Evolutionary conservation across 2,329 filamentous ascomycete genomes (phyloP).

Genomic region (Botrytis medusae): DNA sequence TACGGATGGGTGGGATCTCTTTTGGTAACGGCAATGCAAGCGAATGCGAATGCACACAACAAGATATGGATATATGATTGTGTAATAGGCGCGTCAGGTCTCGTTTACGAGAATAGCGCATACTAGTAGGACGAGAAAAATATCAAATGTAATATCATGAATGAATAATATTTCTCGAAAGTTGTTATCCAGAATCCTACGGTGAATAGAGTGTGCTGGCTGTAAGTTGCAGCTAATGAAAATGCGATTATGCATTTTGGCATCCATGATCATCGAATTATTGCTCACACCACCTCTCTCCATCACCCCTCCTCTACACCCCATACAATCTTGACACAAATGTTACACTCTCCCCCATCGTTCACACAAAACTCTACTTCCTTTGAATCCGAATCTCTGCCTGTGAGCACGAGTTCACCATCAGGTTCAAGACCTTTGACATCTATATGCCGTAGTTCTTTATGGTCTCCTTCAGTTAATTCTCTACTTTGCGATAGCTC

Average conservation of each 20-base stretch:
- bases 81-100: constrained; percentile 10
- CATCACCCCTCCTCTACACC: background rate
- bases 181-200: background rate
- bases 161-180: constrained; percentile 14
- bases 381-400: background rate
- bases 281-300: background rate
- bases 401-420: background rate
- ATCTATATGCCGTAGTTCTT: background rate
- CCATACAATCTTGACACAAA: background rate
- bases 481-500: background rate
- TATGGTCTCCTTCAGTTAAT: background rate
- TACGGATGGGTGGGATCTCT: constrained; percentile 1
- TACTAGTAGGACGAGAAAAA: background rate
- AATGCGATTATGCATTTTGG: background rate
- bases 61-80: constrained; percentile 23
- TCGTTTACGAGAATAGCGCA: background rate
- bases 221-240: background rate
- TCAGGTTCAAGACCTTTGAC: background rate
- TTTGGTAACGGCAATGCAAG: constrained; percentile 13
- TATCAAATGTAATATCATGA: constrained; percentile 34
- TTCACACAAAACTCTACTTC: background rate
- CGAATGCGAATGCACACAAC: constrained; percentile 13
- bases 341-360: background rate
- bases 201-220: background rate
- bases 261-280: background rate